Conservation (phyloP, 768 basidiomycete genomes). For the Dacryopinax spathularia region DNA sequence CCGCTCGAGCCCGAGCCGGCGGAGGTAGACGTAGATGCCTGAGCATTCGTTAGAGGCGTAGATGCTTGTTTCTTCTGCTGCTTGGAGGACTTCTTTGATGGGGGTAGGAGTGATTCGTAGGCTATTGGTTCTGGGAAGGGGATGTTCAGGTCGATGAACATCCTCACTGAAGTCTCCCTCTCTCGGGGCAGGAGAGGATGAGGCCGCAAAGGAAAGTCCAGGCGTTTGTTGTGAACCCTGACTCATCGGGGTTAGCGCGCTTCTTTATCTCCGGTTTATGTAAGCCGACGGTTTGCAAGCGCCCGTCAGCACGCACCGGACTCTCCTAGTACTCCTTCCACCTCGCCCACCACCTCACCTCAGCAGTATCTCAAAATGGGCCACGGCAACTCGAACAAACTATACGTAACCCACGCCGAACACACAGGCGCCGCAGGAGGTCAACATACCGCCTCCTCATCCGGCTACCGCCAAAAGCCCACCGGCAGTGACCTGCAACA, state of each 20-base stretch:
- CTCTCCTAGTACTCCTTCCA: neutral
- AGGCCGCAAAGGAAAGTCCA: neutral
- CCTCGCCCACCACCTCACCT: neutral
- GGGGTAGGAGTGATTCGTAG: neutral
- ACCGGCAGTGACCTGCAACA: conserved; percentile 47
- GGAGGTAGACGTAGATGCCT: neutral
- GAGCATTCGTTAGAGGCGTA: neutral
- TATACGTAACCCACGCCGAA: conserved; percentile 82
- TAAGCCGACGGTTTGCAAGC: neutral
- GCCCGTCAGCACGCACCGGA: neutral
- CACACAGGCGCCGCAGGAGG: conserved; percentile 60
- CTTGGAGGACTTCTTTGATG: neutral
- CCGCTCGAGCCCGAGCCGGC: neutral
- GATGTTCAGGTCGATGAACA: conserved; percentile 3
- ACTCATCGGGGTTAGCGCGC: neutral
- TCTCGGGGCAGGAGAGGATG: neutral
- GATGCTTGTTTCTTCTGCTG: neutral
- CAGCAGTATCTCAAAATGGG: no score
- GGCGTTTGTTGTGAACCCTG: neutral
- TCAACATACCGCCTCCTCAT: conserved; percentile 60
- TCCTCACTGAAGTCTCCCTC: neutral
- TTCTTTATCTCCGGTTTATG: neutral
- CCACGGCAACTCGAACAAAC: conserved; percentile 55
- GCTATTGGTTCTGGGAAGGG: neutral
- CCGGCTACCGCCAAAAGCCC: conserved; percentile 53